Percentiles rank a stretch among this genome's conserved stretches.
phyloP scores from a whole-genome alignment of 495 filamentous ascomycete species.

The Aspergillus avenaceus region DNA sequence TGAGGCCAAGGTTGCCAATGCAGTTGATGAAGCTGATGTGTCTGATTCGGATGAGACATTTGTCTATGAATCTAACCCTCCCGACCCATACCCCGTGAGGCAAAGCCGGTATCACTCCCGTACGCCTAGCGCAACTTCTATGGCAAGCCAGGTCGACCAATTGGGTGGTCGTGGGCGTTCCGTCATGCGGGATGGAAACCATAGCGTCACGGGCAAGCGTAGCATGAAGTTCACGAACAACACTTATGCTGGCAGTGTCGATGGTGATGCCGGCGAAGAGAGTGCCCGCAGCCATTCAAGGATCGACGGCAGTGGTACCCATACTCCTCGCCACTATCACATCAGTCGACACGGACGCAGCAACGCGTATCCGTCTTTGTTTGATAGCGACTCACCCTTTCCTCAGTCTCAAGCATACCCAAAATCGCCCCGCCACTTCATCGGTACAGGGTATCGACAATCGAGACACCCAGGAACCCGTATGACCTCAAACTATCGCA shows the following conservation, averaged over 20 bases:
- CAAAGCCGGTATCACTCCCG: conserved; percentile 84
- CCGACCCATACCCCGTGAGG: conserved; percentile 69
- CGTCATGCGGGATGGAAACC: conserved; percentile 60
- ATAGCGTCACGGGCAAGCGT: conserved; percentile 72
- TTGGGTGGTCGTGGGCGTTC: conserved; percentile 57
- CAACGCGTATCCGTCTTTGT: conserved; percentile 65
- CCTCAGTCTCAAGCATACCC: conserved; percentile 40
- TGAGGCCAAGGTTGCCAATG: conserved; percentile 91
- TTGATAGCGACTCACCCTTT: conserved; percentile 75
- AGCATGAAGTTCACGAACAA: conserved; percentile 99
- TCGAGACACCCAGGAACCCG: conserved; percentile 32
- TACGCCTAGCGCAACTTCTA: conserved; percentile 91
- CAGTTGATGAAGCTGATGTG: conserved; percentile 87
- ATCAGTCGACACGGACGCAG: conserved; percentile 67
- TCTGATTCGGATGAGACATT: conserved; percentile 98
- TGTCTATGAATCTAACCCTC: conserved; percentile 97
- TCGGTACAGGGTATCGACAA: conserved; percentile 32
- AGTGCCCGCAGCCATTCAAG: conserved; percentile 55
- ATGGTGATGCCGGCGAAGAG: conserved; percentile 60
- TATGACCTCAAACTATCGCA: conserved; percentile 33
- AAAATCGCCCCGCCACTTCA: conserved; percentile 60
- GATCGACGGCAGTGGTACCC: conserved; percentile 56
- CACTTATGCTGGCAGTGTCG: conserved; percentile 57
- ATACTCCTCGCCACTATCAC: conserved; percentile 69
- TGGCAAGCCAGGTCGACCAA: conserved; percentile 74